Evolutionary conservation across 106 monocot species (phyloP), one percentile per base, ranked within the genome.

Genomic region (Triglochin maritima): DNA sequence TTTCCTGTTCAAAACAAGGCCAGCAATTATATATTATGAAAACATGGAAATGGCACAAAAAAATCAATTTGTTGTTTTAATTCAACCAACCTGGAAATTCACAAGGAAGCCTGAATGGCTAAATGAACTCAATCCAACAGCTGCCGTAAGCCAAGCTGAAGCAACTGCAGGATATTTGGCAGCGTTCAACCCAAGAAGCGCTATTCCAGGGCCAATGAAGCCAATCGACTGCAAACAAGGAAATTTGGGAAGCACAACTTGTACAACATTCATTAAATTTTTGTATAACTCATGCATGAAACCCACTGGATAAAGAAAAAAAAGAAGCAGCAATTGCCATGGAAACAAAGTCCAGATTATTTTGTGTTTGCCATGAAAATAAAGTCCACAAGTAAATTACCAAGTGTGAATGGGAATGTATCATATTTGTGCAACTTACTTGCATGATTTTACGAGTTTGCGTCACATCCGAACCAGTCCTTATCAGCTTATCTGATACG

Each of bases 81-180:
- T 62, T 29, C 7, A 0, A 60, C 66, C 4, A 50, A 89, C 93
- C 89, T 93, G 94, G 54, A 95, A 71, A 62, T 95, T 95, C 9
- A 90, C 94, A 65, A 95, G 76, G 79, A 95, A 95, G 53, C 94
- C 94, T 46, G 89, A 87, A 56, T 95, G 89, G 69, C 94, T 87
- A 65, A 95, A 95, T 52, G 94, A 89, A 60, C 77, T 90, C 57
- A 90, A 83, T 56, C 94, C 89, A 63, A 90, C 87, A n/a, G 94
- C 94, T 69, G 67, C 73, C 3, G 94, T 85, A 46, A 90, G 87
- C 89, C 87, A 90, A 43, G 85, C 77, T 45, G 94, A 86, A 56
- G 89, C 94, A 5, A 66, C 44, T 9, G 73, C 65, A 57, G 94
- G 94, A 56, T 44, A 81, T 47, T 61, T 86, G 2, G 89, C 84